Conservation (phyloP, 139 green algal species). For the Prasinococcaceae sp. region DNA sequence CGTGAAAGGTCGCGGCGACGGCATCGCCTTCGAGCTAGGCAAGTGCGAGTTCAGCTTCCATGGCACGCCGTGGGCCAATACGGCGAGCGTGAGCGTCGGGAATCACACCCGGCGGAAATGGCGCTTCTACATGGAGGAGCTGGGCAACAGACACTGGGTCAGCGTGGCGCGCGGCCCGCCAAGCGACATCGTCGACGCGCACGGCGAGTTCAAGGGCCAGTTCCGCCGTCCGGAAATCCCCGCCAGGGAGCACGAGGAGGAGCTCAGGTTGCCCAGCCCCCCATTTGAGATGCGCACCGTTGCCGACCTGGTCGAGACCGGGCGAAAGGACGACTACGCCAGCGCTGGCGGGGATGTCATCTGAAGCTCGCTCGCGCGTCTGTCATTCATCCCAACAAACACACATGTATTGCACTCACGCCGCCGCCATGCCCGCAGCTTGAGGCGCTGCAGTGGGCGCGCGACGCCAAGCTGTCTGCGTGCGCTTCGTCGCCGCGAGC, state of each 20-base stretch:
- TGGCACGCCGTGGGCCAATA: conserved; percentile 2
- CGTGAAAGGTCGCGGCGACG: conserved; percentile 60
- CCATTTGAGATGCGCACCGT: background rate
- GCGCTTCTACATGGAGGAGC: conserved; percentile 37
- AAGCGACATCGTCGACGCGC: conserved; percentile 31
- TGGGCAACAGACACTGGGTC: conserved; percentile 40
- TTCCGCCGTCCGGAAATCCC: background rate
- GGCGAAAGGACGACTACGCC: too few species aligned
- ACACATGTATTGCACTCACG: too few species aligned
- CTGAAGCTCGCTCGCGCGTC: too few species aligned
- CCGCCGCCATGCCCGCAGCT: too few species aligned
- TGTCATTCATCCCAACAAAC: too few species aligned
- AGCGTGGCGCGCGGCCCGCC: conserved; percentile 39
- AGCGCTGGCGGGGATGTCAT: too few species aligned
- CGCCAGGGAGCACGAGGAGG: background rate
- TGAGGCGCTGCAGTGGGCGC: too few species aligned
- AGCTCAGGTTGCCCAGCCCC: background rate
- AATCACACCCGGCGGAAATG: conserved; percentile 18
- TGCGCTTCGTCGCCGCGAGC: too few species aligned
- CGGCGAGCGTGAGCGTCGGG: conserved; percentile 14
- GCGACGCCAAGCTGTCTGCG: too few species aligned
- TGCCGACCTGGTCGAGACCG: conserved; percentile 3
- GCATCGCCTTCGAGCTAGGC: conserved; percentile 51
- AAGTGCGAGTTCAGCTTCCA: conserved; percentile 34
- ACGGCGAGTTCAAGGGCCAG: conserved; percentile 9